Evolutionary conservation across 2,329 filamentous ascomycete genomes (phyloP), one percentile per base, ranked within the genome.

Genomic region (Hymenoscyphus albidus): DNA sequence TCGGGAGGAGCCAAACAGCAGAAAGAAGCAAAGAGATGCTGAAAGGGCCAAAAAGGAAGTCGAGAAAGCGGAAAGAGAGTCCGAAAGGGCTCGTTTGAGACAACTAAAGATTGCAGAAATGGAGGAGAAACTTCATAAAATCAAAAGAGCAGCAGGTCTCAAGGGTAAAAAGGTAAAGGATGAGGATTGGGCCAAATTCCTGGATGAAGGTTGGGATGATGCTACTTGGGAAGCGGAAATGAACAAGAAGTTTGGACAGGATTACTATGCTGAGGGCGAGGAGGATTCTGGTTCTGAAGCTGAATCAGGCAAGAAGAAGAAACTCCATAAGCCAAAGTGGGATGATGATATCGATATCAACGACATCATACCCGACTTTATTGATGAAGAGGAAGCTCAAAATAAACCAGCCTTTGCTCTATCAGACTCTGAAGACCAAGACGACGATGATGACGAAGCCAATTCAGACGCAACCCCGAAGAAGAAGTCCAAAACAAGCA

Each of bases 301-400:
- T 6, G 79, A 76, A 2, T 81, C 77, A 7, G 79, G 42, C n/a
- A 68, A 63, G 61, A 87, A 85, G 75, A 88, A 83, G 74, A 82
- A 82, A 68, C 78, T 84, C 10, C 92, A 91, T 82, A 96, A 96
- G 79, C 92, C 92, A 10, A 91, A 87, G 68, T 99, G 94, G 90
- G 92, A 97, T 72, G 93, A 98, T 73, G 95, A 99, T 75, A 97
- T 99, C 72, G 93, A 98, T 75, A 98, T 99, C 79, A 92, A 90
- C 67, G 94, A 97, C 76, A 83, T 97, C 60, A 80, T 97, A 35
- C 93, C 92, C 1, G 92, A 96, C 67, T 97, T 96, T 74, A 86
- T 91, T 22, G 90, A 92, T 32, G 85, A 85, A 6, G 79, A 82
- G 44, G 63, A 59, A 66, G 64, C 75, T 58, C 73, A 75, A 35